Evolutionary conservation across 345 rosid genomes (phyloP), one percentile per base, ranked within the genome.

Genomic region (Atalantia buxifolia): DNA sequence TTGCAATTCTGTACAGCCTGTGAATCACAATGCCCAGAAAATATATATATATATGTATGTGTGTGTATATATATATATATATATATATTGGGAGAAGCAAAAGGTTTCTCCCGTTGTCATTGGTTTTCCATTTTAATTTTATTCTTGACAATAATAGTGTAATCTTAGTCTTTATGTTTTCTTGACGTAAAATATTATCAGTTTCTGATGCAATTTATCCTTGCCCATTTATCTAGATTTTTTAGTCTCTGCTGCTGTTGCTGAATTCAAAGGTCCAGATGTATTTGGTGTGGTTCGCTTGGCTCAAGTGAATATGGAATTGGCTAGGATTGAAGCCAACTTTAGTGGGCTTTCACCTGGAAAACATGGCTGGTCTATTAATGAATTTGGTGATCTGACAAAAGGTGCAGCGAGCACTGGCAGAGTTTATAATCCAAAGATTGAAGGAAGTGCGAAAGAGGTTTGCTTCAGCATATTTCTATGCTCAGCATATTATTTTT

Each of bases 331-430:
- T 53, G 99, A 96, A 85, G 97, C 95, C 80, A 89, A 71, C 84
- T 94, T 96, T 35, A 88, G 89, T 48, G 97, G 98, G 40, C 81
- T 96, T 76, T 87, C 97, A 56, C 92, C 92, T 7, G 97, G 98
- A 77, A 92, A 69, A 50, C 97, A 92, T 36, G 89, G 92, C 69
- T 96, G 98, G 99, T 88, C 92, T 6, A 90, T 94, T 81, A 96
- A 96, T 76, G 95, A 96, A 87, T 96, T 80, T 28, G 98, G 97
- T 77, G 99, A 96, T 85, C 92, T 96, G 78, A 96, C 97, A 74
- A 87, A 74, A 61, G 97, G 97, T 81, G 95, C 97, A 80, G 94
- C 92, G 4, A 90, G 95, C 89, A 94, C 99, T 0, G 97, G 98
- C 56, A 89, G 85, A 77, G 63, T 91, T 69, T 96, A 86, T 81